phyloP scores from a whole-genome alignment of 176 grass and related monocot genomes.

The Triticum monococcum region DNA sequence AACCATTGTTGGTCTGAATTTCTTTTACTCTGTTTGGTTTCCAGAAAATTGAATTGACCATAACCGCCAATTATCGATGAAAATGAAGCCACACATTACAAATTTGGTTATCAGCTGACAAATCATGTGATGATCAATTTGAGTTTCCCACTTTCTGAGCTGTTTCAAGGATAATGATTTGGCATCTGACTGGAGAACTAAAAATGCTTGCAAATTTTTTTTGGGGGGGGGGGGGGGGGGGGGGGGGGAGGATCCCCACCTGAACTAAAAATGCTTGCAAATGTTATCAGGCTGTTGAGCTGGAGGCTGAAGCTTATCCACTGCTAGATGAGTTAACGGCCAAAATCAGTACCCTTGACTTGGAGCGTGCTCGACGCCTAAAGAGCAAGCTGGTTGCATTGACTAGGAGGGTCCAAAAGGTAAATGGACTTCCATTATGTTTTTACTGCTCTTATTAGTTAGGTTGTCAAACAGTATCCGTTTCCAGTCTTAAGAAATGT shows the following conservation, averaged over 20 bases:
- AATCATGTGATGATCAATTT: background rate
- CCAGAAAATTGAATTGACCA: background rate
- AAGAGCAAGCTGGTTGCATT: conserved; percentile 92
- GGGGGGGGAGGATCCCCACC: no score
- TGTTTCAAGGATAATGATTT: conserved; percentile 17
- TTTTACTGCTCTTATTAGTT: background rate
- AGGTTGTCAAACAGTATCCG: conserved; percentile 1
- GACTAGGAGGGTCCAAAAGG: conserved; percentile 95
- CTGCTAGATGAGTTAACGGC: conserved; percentile 81
- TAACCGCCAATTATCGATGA: background rate
- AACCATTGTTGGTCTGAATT: conserved; percentile 1
- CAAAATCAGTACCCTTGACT: conserved; percentile 80
- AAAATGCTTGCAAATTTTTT: conserved; percentile 28
- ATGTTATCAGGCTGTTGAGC: conserved; percentile 69
- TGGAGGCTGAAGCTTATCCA: conserved; percentile 90
- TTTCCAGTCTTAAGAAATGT: conserved; percentile 3
- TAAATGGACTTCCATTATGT: conserved; percentile 24
- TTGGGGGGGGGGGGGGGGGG: no score
- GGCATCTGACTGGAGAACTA: background rate
- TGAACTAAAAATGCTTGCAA: conserved; percentile 13
- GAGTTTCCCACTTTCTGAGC: background rate
- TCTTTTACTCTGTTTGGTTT: background rate
- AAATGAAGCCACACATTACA: background rate
- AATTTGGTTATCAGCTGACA: background rate
- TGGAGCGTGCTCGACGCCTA: conserved; percentile 74